Conservation (phyloP, 2,329 filamentous ascomycete genomes). For the Taxawa tesnikishii region DNA sequence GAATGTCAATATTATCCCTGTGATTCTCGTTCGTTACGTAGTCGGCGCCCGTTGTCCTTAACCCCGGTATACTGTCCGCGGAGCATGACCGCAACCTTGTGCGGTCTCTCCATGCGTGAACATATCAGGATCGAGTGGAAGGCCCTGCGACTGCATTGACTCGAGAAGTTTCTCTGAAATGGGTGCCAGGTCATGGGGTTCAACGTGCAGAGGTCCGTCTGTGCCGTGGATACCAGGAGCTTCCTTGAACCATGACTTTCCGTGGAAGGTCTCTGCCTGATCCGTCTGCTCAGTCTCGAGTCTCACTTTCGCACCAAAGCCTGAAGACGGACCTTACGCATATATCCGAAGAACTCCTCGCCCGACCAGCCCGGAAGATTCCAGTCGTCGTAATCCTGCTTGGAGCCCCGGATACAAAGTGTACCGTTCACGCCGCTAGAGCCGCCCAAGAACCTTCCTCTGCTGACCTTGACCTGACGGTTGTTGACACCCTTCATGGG, state of each 20-base stretch:
- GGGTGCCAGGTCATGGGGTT: conserved; percentile 44
- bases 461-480: conserved; percentile 34
- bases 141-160: conserved; percentile 41
- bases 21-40: conserved; percentile 29
- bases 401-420: conserved; percentile 6
- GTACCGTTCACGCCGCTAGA: conserved; percentile 8
- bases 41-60: conserved; percentile 39
- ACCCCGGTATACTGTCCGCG: conserved; percentile 39
- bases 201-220: conserved; percentile 1
- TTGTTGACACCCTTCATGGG: conserved; percentile 21
- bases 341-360: conserved; percentile 7
- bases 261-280: conserved; percentile 2
- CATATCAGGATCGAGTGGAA: conserved; percentile 47
- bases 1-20: conserved; percentile 26
- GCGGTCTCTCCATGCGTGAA: conserved; percentile 33
- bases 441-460: conserved; percentile 13
- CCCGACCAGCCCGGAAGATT: conserved; percentile 8
- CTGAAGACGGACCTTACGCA: conserved; percentile 5
- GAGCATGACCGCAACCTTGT: conserved; percentile 34
- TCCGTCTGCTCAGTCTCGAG: neutral
- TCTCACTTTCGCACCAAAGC: neutral
- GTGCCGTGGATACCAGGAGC: conserved; percentile 1
- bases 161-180: conserved; percentile 44
- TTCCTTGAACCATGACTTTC: conserved; percentile 3
- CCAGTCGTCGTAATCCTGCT: conserved; percentile 9